Evolutionary conservation across 208 protist genomes (phyloP).

Genomic region (Novymonas esmeraldas): DNA sequence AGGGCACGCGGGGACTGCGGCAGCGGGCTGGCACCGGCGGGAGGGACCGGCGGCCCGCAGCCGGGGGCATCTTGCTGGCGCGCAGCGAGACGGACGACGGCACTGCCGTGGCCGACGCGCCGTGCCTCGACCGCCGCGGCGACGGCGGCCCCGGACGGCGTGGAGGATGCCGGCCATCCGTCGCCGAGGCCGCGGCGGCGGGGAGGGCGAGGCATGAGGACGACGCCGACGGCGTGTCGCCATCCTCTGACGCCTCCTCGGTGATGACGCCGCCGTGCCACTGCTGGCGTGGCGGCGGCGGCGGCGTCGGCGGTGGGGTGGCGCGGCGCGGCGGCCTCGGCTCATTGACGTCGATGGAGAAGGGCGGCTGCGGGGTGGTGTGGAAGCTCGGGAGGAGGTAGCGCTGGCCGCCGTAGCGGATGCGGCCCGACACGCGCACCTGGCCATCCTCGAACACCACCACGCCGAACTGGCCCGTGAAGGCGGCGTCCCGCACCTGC

Average conservation of each 20-base stretch:
- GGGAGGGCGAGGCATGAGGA: background rate
- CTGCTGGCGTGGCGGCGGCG: background rate
- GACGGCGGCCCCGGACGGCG: background rate
- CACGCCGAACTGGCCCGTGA: slow-evolving; percentile 40
- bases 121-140: background rate
- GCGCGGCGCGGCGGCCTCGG: background rate
- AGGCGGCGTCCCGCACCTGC: slow-evolving; percentile 68
- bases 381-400: slow-evolving; percentile 37
- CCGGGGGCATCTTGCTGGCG: background rate
- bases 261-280: background rate
- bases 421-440: slow-evolving; percentile 42
- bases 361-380: slow-evolving; percentile 37
- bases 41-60: background rate
- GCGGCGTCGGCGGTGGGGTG: background rate
- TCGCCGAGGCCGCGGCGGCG: background rate
- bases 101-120: background rate
- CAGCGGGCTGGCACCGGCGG: background rate
- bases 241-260: background rate
- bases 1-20: background rate
- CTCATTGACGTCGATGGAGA: slow-evolving; percentile 38
- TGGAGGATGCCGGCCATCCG: background rate
- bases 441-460: slow-evolving; percentile 55
- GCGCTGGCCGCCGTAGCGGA: slow-evolving; percentile 31
- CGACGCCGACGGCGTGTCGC: background rate
- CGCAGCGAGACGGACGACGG: background rate